Base-by-base conservation (phyloP, 2,329 filamentous ascomycete genomes). In the Achaetomium macrosporum region DNA sequence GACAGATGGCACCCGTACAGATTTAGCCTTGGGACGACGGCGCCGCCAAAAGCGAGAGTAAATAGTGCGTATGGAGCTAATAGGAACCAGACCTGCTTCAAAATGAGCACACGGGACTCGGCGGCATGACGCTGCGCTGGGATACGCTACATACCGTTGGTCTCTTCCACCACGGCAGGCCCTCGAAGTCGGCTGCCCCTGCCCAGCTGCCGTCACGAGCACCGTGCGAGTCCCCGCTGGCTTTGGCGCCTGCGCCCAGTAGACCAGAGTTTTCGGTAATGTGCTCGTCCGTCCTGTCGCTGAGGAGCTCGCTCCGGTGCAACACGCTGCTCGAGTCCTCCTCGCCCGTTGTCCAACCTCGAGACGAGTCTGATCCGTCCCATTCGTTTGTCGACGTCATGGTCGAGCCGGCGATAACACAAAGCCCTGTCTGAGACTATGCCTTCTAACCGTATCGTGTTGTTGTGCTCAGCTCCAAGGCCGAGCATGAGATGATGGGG, bases 21-120 rank as follows among this genome's bases (percentile, higher is more conserved):
- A 64, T 96, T 95, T 57, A 96, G 76, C 67, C 87, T 93, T 10
- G 92, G 91, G 9, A 96, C 88, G 8, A 93, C 75, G 7, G 88
- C 81, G 52, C 89, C 90, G 31, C 92, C 93, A 68, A 93, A 92
- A 0, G 91, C 90, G 50, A 95, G 74, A 0, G 90, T 89, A 65
- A 90, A 92, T 42, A 96, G 70, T 51, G 87, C 76, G 69, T 91
- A 93, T 0, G 90, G 88, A 0, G 80, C 82, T 8, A 97, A 69
- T 5, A 97, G 76, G 88, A 90, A 97, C 69, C 78, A 88, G 48
- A 95, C 81, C 88, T 88, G 39, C 12, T 11, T 19, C 29, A 42
- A 3, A 40, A 37, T 52, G 13, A 57, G 42, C 29, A 37, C 17
- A 16, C 16, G 33, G 5, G 13, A n/a, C n/a, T 17, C 11, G 5